Evolutionary conservation across 805 yeast genomes (phyloP).

Genomic region (Metschnikowia continentalis): DNA sequence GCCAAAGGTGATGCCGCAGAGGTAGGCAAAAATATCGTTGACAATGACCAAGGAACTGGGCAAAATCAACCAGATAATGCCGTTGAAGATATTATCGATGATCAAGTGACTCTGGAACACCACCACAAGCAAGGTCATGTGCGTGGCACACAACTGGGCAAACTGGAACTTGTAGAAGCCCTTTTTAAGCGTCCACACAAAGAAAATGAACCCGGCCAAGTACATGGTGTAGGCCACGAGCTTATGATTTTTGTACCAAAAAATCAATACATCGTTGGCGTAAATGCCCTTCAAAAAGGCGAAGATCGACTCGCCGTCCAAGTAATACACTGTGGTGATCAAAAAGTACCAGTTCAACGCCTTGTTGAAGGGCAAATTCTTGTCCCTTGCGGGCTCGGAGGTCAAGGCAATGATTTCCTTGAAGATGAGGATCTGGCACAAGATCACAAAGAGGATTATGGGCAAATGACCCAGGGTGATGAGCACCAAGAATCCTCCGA

Average conservation of each 20-base stretch:
- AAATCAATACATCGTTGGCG: conserved; percentile 47
- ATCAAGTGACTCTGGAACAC: conserved; percentile 93
- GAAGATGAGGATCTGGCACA: conserved; percentile 78
- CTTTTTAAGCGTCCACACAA: conserved; percentile 83
- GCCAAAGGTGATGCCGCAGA: conserved; percentile 97
- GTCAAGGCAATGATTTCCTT: conserved; percentile 87
- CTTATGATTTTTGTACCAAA: conserved; percentile 73
- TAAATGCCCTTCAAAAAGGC: conserved; percentile 57
- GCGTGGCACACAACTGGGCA: conserved; percentile 89
- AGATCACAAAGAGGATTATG: conserved; percentile 65
- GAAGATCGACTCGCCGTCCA: conserved; percentile 82
- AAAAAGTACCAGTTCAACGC: conserved; percentile 91
- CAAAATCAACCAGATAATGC: conserved; percentile 89
- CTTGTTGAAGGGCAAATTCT: conserved; percentile 75
- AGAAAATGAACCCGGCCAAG: conserved; percentile 82
- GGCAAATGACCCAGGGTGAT: conserved; percentile 83
- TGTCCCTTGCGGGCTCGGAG: conserved; percentile 77
- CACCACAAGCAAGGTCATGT: conserved; percentile 85
- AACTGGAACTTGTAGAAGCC: conserved; percentile 90
- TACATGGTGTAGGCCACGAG: conserved; percentile 81
- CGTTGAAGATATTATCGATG: conserved; percentile 82
- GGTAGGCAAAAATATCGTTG: conserved; percentile 93
- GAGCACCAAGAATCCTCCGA: conserved; percentile 55
- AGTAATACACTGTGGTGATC: conserved; percentile 78
- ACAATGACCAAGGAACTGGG: conserved; percentile 91